A percentile compares a stretch with the other conserved stretches of the same genome.
These are phyloP conservation scores for Fusarium pseudonygamai DNA, from an alignment of 2,329 filamentous ascomycete species.

Conservation along the genomic window DNA sequence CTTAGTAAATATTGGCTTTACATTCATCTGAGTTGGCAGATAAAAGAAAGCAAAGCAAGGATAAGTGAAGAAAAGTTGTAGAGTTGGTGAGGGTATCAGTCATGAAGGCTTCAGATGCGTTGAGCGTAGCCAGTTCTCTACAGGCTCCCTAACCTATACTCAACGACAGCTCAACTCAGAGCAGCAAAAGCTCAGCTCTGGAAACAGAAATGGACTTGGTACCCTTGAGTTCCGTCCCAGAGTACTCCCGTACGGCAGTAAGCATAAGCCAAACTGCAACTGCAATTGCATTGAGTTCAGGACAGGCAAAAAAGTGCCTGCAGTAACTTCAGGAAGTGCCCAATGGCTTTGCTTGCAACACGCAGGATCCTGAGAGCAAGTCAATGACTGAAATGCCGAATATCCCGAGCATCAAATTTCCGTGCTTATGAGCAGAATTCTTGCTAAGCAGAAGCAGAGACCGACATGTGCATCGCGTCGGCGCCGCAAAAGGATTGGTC, in stretches of 20 bases:
- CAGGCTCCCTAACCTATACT: neutral
- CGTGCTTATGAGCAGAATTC: neutral
- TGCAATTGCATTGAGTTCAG: constrained; percentile 11
- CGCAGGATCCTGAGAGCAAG: constrained; percentile 10
- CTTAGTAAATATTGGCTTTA: neutral
- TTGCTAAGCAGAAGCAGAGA: constrained; percentile 20
- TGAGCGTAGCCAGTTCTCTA: neutral
- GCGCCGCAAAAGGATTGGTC: neutral
- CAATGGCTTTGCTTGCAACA: neutral
- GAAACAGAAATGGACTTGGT: neutral
- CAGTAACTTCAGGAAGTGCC: neutral
- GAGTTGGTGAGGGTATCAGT: neutral
- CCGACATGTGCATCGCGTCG: constrained; percentile 18
- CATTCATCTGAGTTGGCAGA: too few species aligned
- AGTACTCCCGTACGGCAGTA: neutral
- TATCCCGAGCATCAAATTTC: neutral
- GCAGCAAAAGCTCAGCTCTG: neutral
- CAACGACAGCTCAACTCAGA: neutral
- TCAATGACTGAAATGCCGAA: constrained; percentile 12
- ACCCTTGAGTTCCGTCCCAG: neutral
- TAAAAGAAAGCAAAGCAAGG: neutral
- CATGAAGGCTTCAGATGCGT: neutral
- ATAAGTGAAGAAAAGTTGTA: neutral
- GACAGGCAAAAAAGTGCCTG: neutral
- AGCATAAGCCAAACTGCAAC: constrained; percentile 9